Percentiles rank a stretch among this genome's conserved stretches.
These are phyloP conservation scores for Corchorus capsularis DNA, from an alignment of 345 rosid species.

Conservation along the genomic window DNA sequence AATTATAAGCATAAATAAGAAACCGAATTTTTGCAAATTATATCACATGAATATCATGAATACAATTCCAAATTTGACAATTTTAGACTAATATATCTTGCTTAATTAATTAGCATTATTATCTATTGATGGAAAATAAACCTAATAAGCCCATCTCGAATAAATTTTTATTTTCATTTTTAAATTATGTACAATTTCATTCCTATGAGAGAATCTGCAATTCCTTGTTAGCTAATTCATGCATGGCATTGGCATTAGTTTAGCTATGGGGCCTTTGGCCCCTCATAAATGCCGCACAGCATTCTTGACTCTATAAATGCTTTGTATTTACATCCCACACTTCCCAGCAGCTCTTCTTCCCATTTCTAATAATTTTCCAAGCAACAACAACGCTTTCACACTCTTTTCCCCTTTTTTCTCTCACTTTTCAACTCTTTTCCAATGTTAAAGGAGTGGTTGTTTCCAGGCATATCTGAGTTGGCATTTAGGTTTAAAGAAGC, in stretches of 20 bases:
- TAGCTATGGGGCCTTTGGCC: slow-evolving; percentile 17
- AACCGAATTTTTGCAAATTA: neutral
- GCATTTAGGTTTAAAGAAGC: slow-evolving; percentile 23
- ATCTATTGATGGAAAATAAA: neutral
- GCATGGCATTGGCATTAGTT: neutral
- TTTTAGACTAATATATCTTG: neutral
- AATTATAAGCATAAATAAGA: neutral
- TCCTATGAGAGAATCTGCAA: slow-evolving; percentile 5
- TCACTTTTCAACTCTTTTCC: neutral
- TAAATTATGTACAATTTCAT: neutral
- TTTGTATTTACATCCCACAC: slow-evolving; percentile 2
- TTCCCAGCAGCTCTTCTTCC: neutral
- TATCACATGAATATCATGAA: neutral
- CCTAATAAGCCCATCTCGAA: neutral
- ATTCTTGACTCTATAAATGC: slow-evolving; percentile 28
- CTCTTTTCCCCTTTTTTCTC: neutral
- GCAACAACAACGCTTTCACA: neutral
- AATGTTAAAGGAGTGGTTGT: slow-evolving; percentile 27
- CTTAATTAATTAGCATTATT: neutral
- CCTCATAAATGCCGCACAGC: slow-evolving; percentile 24
- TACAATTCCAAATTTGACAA: neutral
- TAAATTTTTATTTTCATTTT: neutral
- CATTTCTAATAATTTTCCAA: neutral
- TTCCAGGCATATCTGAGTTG: slow-evolving; percentile 24
- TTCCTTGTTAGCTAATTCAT: slow-evolving; percentile 6